These are phyloP conservation scores for Annulohypoxylon nitens DNA, from an alignment of 495 filamentous ascomycete species.

Conservation along the genomic window DNA sequence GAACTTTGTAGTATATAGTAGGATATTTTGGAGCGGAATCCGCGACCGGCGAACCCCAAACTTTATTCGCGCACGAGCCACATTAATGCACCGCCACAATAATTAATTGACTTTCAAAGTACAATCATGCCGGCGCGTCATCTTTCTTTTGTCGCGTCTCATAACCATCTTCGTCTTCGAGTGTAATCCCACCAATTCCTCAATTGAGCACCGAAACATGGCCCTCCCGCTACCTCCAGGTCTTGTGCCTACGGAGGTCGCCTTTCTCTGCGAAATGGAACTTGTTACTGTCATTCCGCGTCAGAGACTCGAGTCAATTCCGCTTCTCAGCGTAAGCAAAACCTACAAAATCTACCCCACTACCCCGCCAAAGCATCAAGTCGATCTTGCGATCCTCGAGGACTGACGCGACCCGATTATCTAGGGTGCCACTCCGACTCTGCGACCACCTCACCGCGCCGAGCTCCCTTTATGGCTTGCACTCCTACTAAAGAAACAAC, in stretches of 20 bases:
- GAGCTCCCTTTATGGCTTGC: slow-evolving; percentile 94
- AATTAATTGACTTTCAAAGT: not conserved
- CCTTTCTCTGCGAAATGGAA: slow-evolving; percentile 98
- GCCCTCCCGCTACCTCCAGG: slow-evolving; percentile 85
- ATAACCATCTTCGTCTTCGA: not conserved
- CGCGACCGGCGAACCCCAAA: not conserved
- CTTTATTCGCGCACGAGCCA: not conserved
- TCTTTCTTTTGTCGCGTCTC: slow-evolving; percentile 21
- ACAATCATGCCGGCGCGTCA: slow-evolving; percentile 23
- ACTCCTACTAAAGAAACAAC: slow-evolving; percentile 95
- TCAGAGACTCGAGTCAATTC: slow-evolving; percentile 85
- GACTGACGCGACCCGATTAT: slow-evolving; percentile 31
- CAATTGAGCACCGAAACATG: slow-evolving; percentile 63
- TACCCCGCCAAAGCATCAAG: slow-evolving; percentile 42
- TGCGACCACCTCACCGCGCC: slow-evolving; percentile 85
- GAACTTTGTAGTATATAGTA: no score
- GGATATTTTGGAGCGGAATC: not conserved
- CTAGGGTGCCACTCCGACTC: slow-evolving; percentile 80
- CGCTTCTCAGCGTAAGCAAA: slow-evolving; percentile 80
- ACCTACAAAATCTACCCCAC: slow-evolving; percentile 27
- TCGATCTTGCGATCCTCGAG: slow-evolving; percentile 3
- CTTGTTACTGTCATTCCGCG: slow-evolving; percentile 92
- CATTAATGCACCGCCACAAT: slow-evolving; percentile 26
- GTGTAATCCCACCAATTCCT: slow-evolving; percentile 17
- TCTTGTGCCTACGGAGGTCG: slow-evolving; percentile 88